A percentile compares a stretch with the other conserved stretches of the same genome.
phyloP scores from a whole-genome alignment of 2,329 filamentous ascomycete species.

The Colletotrichum gigasporum region DNA sequence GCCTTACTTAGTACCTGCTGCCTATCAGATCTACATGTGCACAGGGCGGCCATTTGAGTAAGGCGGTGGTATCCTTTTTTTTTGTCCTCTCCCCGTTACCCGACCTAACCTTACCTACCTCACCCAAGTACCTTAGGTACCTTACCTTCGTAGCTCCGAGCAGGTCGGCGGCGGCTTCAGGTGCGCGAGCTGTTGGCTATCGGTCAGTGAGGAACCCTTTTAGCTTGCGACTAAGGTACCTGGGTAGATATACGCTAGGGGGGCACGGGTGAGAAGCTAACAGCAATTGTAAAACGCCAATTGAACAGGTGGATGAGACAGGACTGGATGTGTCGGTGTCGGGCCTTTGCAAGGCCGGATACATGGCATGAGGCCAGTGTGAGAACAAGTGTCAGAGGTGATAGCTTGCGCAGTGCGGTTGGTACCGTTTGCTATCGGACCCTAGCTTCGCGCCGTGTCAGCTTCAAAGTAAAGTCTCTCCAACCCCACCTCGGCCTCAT shows the following conservation, averaged over 20 bases:
- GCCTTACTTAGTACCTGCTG: slow-evolving; percentile 8
- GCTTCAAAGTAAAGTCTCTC: slow-evolving; percentile 16
- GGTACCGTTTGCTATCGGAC: slow-evolving; percentile 10
- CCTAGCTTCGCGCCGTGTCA: background rate
- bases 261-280: no score
- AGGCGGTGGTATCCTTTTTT: background rate
- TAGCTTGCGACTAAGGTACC: background rate
- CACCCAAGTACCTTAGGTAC: no score
- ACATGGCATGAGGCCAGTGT: no score
- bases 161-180: slow-evolving; percentile 8
- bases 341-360: no score
- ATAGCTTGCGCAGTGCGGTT: no score
- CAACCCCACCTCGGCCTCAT: slow-evolving; percentile 28
- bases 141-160: slow-evolving; percentile 29
- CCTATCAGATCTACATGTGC: slow-evolving; percentile 13
- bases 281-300: slow-evolving; percentile 15
- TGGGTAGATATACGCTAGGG: no score
- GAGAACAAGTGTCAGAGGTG: background rate
- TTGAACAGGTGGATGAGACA: slow-evolving; percentile 25
- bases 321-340: no score
- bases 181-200: background rate
- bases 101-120: slow-evolving; percentile 14
- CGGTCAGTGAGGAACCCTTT: no score
- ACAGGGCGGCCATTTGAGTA: background rate
- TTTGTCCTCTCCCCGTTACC: background rate